Base-by-base conservation (phyloP, 495 filamentous ascomycete species). In the Aspergillus saccharolyticus region DNA sequence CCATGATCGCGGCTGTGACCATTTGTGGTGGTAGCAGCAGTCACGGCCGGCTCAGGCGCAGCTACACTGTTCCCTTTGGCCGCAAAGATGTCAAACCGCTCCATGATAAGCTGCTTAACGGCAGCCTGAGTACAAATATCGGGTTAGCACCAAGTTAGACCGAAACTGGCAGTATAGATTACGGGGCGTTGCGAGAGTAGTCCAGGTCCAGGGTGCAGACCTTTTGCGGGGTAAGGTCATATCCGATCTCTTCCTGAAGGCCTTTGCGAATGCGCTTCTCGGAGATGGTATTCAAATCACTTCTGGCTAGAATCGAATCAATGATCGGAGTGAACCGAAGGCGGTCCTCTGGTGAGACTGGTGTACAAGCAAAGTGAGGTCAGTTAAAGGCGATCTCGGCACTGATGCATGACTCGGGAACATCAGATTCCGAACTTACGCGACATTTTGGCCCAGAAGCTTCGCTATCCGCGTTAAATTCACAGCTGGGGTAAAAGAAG, bases 211-310 rank as follows among this genome's bases (percentile, higher is more conserved):
- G 47, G 47, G 14, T 62, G 68, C 80, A 42, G 58, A 91, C 94
- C 84, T 97, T 98, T 69, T 96, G 85, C 19, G 83, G 79, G 53
- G 85, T 87, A 66, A 97, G 81, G 72, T 98, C 92, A 77, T 90
- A 84, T 55, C 86, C 83, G 42, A 91, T 80, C 42, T 77, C 80
- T 57, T 82, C 83, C 71, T 93, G 87, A 6, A 98, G 80, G 22
- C 87, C 89, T 70, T 90, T 89, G 59, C 94, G 89, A 64, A 97
- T 90, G 68, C 87, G 84, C 75, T 97, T 97, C 61, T 90, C 88
- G 22, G 94, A 95, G 57, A 98, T 87, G 33, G 91, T 96, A 55
- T 87, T 83, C 44, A 98, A 82, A 63, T 98, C 91, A 59, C 89
- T 89, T 24, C 79, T 80, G 15, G 80, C 82, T 20, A 98, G 80